These are phyloP conservation scores for Isatis tinctoria DNA, from an alignment of 345 rosid species.

Conservation along the genomic window DNA sequence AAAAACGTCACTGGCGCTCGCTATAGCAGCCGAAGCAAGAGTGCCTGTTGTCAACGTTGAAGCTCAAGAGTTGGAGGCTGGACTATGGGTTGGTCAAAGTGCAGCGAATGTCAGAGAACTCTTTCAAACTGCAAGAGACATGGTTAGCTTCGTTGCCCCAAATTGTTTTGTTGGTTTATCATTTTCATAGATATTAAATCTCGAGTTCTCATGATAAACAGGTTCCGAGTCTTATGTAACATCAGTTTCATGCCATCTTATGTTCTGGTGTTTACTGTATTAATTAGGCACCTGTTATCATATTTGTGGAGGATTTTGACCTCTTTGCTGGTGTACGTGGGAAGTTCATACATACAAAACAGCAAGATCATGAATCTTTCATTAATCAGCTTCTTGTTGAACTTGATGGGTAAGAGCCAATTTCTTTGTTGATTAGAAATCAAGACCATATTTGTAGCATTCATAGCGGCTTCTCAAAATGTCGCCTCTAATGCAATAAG, in stretches of 20 bases:
- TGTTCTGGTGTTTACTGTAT: conserved; percentile 25
- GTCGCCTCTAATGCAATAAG: not conserved
- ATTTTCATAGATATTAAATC: conserved; percentile 3
- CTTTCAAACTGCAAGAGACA: conserved; percentile 93
- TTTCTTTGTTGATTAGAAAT: conserved; percentile 5
- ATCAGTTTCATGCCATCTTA: conserved; percentile 6
- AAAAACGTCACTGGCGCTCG: conserved; percentile 85
- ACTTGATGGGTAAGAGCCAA: conserved; percentile 78
- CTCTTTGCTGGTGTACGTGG: conserved; percentile 99
- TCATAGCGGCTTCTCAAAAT: not conserved
- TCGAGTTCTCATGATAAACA: not conserved
- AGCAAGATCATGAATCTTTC: conserved; percentile 96
- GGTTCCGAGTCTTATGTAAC: not conserved
- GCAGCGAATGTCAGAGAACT: conserved; percentile 96
- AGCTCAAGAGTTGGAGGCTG: conserved; percentile 96
- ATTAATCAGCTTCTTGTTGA: conserved; percentile 97
- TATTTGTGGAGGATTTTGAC: conserved; percentile 96
- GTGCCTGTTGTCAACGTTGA: conserved; percentile 86
- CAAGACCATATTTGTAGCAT: not conserved
- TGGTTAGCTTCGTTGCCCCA: conserved; percentile 47
- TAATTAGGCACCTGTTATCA: conserved; percentile 88
- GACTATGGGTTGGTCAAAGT: conserved; percentile 97
- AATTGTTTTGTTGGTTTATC: conserved; percentile 17
- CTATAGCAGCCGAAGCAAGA: conserved; percentile 95
- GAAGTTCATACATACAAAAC: conserved; percentile 75